Percentiles rank a stretch among this genome's conserved stretches.
These are phyloP conservation scores for Dendrothele bispora DNA, from an alignment of 768 basidiomycete species.

Conservation along the genomic window DNA sequence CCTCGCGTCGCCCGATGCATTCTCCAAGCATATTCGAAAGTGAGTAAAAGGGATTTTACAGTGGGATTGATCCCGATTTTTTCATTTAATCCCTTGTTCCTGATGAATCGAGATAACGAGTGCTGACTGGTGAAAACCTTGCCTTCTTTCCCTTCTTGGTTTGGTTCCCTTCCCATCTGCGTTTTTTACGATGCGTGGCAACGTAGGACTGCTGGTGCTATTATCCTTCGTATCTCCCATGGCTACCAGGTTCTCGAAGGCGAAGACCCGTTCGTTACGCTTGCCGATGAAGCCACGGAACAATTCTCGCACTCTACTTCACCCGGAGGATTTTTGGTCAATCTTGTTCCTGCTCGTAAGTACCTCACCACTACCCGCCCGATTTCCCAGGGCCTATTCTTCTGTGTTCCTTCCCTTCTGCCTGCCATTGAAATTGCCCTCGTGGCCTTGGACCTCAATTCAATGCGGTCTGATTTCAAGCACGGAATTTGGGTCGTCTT, in stretches of 20 bases:
- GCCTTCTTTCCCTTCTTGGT: slow-evolving; percentile 12
- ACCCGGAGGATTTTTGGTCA: slow-evolving; percentile 47
- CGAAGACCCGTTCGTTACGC: slow-evolving; percentile 37
- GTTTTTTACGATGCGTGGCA: too few species aligned
- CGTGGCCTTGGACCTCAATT: too few species aligned
- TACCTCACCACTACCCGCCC: slow-evolving; percentile 1
- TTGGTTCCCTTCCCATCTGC: too few species aligned
- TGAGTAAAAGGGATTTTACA: too few species aligned
- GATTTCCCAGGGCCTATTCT: too few species aligned
- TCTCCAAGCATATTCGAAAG: slow-evolving; percentile 35
- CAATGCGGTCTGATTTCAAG: neutral
- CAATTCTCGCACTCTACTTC: slow-evolving; percentile 24
- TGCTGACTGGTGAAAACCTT: neutral
- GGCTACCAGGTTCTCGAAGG: slow-evolving; percentile 40
- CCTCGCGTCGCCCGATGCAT: slow-evolving; percentile 31
- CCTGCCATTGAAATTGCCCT: too few species aligned
- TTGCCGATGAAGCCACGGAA: slow-evolving; percentile 33
- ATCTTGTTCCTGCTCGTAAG: slow-evolving; percentile 47
- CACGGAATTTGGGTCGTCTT: too few species aligned
- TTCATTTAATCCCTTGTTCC: neutral
- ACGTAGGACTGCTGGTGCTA: slow-evolving; percentile 42
- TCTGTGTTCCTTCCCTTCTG: slow-evolving; percentile 3
- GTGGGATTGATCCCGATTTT: too few species aligned
- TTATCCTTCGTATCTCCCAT: slow-evolving; percentile 44
- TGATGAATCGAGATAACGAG: too few species aligned